phyloP scores from a whole-genome alignment of 345 rosid species.

The Arabis alpina region DNA sequence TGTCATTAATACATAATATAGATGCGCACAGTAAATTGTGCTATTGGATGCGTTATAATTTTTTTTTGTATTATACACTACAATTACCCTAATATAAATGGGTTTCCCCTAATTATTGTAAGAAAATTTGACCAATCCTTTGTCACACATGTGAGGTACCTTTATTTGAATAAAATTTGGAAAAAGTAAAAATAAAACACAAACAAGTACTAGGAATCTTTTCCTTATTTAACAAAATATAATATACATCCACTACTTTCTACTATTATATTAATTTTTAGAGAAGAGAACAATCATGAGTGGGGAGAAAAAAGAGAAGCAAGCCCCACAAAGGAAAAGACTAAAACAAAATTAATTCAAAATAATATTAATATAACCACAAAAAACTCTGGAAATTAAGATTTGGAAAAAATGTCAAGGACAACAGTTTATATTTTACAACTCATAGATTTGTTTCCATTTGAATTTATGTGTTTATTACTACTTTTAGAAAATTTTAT shows the following conservation, averaged over 20 bases:
- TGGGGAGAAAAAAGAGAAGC: background rate
- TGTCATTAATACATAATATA: no score
- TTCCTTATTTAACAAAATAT: conserved; percentile 20
- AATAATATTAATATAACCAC: background rate
- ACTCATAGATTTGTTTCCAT: background rate
- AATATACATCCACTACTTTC: conserved; percentile 14
- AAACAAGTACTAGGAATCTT: conserved; percentile 22
- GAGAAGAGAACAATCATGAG: conserved; percentile 26
- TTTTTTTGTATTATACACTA: no score
- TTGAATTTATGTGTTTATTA: background rate
- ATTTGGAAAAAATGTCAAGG: background rate
- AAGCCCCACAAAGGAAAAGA: background rate
- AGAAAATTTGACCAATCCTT: conserved; percentile 30
- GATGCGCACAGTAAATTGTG: no score
- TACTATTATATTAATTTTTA: conserved; percentile 5
- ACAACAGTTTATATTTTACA: background rate
- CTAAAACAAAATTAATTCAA: background rate
- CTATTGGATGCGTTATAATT: no score
- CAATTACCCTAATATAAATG: no score
- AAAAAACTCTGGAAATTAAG: background rate
- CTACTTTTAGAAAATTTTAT: background rate
- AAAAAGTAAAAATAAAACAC: conserved; percentile 20
- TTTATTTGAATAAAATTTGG: conserved; percentile 8
- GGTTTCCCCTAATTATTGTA: background rate
- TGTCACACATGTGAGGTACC: conserved; percentile 31